A percentile compares a stretch with the other conserved stretches of the same genome.
These are phyloP conservation scores for Castanea mollissima DNA, from an alignment of 306 rosid genomes.

Conservation along the genomic window DNA sequence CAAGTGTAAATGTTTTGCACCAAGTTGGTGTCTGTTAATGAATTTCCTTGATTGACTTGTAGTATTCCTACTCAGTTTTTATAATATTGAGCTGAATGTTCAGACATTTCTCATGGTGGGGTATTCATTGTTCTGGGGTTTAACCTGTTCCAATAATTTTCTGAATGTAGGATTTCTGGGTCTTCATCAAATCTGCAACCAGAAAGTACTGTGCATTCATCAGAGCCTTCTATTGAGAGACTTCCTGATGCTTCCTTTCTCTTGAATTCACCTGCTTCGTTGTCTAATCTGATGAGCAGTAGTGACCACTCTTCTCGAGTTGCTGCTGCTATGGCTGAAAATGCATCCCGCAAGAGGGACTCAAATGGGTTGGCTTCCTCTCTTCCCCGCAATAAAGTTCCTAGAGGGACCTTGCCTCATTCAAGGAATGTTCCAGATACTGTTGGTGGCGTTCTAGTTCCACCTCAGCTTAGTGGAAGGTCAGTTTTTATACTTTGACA, in stretches of 20 bases:
- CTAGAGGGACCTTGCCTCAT: constrained; percentile 60
- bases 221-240: constrained; percentile 39
- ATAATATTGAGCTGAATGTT: no score
- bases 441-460: constrained; percentile 52
- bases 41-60: no score
- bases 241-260: constrained; percentile 96
- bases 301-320: constrained; percentile 70
- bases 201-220: constrained; percentile 32
- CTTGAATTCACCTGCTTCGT: constrained; percentile 53
- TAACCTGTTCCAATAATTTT: constrained; percentile 2
- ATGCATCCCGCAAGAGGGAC: constrained; percentile 80
- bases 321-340: constrained; percentile 73
- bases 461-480: constrained; percentile 97
- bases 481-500: constrained; percentile 30
- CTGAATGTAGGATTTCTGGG: constrained; percentile 39
- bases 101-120: not conserved
- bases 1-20: no score
- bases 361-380: constrained; percentile 46
- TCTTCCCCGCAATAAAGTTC: constrained; percentile 59
- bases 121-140: not conserved
- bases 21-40: no score
- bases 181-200: constrained; percentile 31
- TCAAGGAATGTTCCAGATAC: constrained; percentile 79
- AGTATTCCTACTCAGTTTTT: no score
- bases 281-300: constrained; percentile 43